Base-by-base conservation (phyloP, 306 rosid species). In the Crataegus laevigata region DNA sequence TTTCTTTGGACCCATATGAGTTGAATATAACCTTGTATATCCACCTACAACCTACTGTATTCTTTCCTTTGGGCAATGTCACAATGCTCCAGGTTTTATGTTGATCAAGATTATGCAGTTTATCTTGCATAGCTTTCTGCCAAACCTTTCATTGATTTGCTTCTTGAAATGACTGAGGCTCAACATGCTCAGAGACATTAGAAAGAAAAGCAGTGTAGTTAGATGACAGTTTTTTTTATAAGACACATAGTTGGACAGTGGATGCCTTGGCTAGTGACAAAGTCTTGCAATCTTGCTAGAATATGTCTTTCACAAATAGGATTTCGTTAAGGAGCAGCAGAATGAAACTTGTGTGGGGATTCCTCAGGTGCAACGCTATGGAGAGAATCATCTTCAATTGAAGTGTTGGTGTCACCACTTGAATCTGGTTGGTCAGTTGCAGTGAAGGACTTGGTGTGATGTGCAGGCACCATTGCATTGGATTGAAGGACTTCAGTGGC, bases 321-420 rank as follows among this genome's bases (percentile, higher is more conserved):
- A 24, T 28, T 22, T 2, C 18, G 66, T 11, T 8, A 3, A 24
- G 66, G 15, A 0, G 0, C 9, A 11, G 9, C 2, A 0, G 2
- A 8, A 8, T 8, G 11, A 1, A 2, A 38, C 42, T 2, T 0
- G 11, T 7, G 1, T 0, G 3, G 0, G 0, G 10, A 7, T 7
- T 38, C 42, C 11, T 38, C 0, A 38, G 3, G 11, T 1, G 11
- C 3, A 38, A 38, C 11, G 0, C 2, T 38, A 2, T 38, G 42
- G 11, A 38, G 11, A 8, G 42, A 1, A 7, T 38, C 42, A 38
- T 7, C 2, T 7, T 38, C 11, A 38, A 36, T 9, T 6, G 10
- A 1, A 6, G 0, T 6, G 42, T 8, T 38, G 42, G 2, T 38
- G 1, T 1, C 28, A 26, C 7, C 11, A 38, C 2, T 38, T 7